Evolutionary conservation across 1,284 basidiomycete species (phyloP), one percentile per base, ranked within the genome.

Genomic region (Cryptococcus jaspeensis): DNA sequence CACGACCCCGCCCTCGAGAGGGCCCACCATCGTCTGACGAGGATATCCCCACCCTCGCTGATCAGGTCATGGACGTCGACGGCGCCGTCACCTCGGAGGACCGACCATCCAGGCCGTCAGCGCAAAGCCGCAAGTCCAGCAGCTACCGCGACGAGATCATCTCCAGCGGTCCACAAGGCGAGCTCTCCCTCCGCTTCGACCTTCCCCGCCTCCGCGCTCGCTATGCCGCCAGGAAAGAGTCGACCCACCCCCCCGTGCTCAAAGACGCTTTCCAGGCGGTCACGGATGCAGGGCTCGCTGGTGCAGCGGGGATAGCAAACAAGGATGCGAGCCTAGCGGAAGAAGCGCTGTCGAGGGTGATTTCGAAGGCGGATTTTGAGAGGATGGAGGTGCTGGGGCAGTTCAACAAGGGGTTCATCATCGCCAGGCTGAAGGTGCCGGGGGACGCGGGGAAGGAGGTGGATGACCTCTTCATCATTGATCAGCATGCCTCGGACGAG

Each of bases 351-450:
- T 84, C 90, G 5, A 84, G 94, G 12, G 86, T 92, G 25, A 93
- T 99, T 42, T 83, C 85, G 54, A 98, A 99, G 76, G 73, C 79
- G 1, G 95, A 99, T 76, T 99, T 99, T 71, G 81, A 75, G 5
- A 65, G 58, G 11, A 99, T 99, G 95, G 79, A 87, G 0, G 79
- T 97, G 16, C 65, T 96, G 28, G 96, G 96, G 0, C 96, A 99
- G 76, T 99, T 97, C 77, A 99, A 99, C 68, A 83, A 89, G 41
- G 95, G 94, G 0, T 99, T 99, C 75, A 94, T 99, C 75, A 85
- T 99, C 58, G 85, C 85, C 1, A 84, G 92, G 2, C 81, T 90
- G 57, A 76, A 79, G 55, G 79, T 3, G 65, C 64, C 1, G 66
- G 58, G 5, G 58, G 40, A 4, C 55, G 52, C 39, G 61, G 53